Evolutionary conservation across 2,329 filamentous ascomycete species (phyloP).

Genomic region (Aspergillus neoniger): DNA sequence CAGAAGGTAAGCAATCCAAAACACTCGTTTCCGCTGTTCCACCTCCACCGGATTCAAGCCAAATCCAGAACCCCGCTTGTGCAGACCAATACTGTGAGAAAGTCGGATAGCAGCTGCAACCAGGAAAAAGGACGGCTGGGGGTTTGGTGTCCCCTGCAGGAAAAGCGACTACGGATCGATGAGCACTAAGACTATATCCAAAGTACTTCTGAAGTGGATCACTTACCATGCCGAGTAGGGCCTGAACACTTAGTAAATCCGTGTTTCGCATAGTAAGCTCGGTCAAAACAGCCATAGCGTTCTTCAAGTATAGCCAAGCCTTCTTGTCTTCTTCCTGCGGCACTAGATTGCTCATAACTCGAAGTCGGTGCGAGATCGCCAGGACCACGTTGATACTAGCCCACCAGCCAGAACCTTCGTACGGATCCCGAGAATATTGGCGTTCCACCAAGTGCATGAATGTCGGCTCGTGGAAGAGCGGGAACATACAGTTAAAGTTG

Average conservation of each 20-base stretch:
- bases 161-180: conserved; percentile 65
- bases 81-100: conserved; percentile 90
- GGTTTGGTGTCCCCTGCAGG: conserved; percentile 93
- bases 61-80: conserved; percentile 90
- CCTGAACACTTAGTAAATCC: conserved; percentile 91
- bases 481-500: conserved; percentile 99
- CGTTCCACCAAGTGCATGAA: conserved; percentile 97
- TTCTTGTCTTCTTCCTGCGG: conserved; percentile 90
- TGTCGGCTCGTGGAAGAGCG: conserved; percentile 93
- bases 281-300: conserved; percentile 88
- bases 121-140: conserved; percentile 88
- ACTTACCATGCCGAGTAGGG: conserved; percentile 78
- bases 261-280: conserved; percentile 96
- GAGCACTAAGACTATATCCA: neutral
- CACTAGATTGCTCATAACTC: conserved; percentile 93
- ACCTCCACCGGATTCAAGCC: conserved; percentile 91
- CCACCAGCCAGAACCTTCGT: conserved; percentile 97
- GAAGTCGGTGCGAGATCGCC: conserved; percentile 87
- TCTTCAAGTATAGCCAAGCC: conserved; percentile 94
- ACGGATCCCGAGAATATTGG: conserved; percentile 90
- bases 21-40: conserved; percentile 80
- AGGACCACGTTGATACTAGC: conserved; percentile 91
- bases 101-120: conserved; percentile 87
- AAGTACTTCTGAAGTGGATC: neutral
- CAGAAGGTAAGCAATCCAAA: conserved; percentile 74